Evolutionary conservation across 768 basidiomycete genomes (phyloP).

Genomic region (Podaxis sp.): DNA sequence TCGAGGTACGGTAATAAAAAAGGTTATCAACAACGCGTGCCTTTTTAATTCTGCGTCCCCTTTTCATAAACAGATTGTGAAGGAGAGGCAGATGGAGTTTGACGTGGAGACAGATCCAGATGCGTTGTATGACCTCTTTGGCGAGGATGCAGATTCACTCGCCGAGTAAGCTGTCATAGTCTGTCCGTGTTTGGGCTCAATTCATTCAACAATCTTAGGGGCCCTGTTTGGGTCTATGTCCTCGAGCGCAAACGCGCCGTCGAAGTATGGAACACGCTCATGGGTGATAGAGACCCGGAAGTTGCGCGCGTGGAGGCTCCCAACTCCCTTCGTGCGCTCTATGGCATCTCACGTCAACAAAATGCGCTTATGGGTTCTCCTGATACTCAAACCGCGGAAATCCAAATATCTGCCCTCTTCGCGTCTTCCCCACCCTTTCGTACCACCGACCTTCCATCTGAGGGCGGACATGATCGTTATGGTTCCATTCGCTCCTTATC

Average conservation of each 20-base stretch:
- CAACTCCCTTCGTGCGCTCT: conserved; percentile 67
- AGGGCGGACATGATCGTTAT: conserved; percentile 24
- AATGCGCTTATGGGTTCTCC: conserved; percentile 75
- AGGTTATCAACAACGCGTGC: not conserved
- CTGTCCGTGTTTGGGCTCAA: conserved; percentile 1
- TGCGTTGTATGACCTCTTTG: conserved; percentile 74
- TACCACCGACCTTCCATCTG: conserved; percentile 53
- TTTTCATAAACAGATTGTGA: conserved; percentile 56
- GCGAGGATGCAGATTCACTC: conserved; percentile 68
- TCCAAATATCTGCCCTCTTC: conserved; percentile 75
- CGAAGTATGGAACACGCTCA: conserved; percentile 73
- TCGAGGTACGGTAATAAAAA: conserved; percentile 55
- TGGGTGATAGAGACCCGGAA: conserved; percentile 63
- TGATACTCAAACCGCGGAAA: conserved; percentile 64
- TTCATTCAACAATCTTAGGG: conserved; percentile 36
- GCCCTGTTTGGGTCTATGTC: conserved; percentile 90
- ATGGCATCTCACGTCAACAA: conserved; percentile 47
- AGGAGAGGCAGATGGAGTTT: conserved; percentile 87
- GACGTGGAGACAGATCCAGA: conserved; percentile 81
- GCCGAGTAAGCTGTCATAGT: conserved; percentile 53
- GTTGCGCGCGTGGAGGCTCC: conserved; percentile 51
- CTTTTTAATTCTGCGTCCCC: conserved; percentile 14
- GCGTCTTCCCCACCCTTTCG: conserved; percentile 82
- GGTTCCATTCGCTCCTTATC: conserved; percentile 39
- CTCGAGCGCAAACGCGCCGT: conserved; percentile 80